Evolutionary conservation across 1,284 basidiomycete genomes (phyloP).

Genomic region (Trichosporon sp.): DNA sequence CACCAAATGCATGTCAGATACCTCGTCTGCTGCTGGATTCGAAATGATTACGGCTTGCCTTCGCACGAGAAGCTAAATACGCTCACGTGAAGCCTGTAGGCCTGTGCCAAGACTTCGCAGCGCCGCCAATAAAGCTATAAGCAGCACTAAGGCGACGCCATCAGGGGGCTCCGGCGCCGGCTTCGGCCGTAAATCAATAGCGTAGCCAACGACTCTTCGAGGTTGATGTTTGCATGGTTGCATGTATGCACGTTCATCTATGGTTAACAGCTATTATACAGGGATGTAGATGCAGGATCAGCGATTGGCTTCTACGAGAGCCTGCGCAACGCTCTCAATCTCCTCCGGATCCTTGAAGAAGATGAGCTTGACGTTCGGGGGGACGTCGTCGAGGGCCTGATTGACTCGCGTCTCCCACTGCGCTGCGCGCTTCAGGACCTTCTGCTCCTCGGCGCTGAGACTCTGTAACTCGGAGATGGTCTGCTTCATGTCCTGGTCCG

Average conservation of each 20-base stretch:
- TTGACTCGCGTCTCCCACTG: conserved; percentile 30
- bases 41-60: no score
- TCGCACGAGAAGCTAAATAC: no score
- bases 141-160: no score
- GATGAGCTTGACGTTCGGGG: conserved; percentile 19
- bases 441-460: conserved; percentile 32
- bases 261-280: background rate
- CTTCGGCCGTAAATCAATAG: no score
- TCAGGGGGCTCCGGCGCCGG: no score
- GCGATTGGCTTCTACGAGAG: conserved; percentile 4
- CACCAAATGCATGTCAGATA: background rate
- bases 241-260: no score
- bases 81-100: no score
- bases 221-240: background rate
- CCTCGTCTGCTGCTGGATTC: no score
- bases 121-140: no score
- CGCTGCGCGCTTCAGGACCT: conserved; percentile 31
- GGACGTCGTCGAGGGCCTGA: conserved; percentile 20
- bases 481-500: conserved; percentile 5
- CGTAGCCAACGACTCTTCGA: no score
- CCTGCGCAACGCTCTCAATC: conserved; percentile 20
- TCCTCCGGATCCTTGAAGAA: conserved; percentile 33
- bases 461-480: conserved; percentile 25
- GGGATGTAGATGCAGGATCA: background rate
- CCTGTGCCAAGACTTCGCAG: no score